These are phyloP conservation scores for Candida smagusa DNA, from an alignment of 1,139 yeast species.

Conservation along the genomic window DNA sequence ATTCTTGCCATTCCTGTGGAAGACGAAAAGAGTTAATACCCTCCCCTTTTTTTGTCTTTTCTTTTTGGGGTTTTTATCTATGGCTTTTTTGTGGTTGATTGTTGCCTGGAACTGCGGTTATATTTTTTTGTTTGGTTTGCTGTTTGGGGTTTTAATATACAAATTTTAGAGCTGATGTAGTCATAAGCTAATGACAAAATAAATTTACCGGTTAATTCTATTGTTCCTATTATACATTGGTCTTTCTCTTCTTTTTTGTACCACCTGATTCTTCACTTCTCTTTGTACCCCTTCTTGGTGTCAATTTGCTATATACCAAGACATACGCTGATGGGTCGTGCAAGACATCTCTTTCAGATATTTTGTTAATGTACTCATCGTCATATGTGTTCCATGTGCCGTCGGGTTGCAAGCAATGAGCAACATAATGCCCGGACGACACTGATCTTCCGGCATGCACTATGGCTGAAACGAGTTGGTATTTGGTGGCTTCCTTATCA, in stretches of 20 bases:
- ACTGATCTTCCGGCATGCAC: conserved; percentile 94
- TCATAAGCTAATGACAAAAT: no score
- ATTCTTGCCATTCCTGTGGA: conserved; percentile 12
- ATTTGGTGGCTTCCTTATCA: conserved; percentile 47
- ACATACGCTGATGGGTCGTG: conserved; percentile 89
- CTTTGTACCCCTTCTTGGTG: conserved; percentile 37
- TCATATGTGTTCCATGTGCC: conserved; percentile 92
- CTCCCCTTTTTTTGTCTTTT: not conserved
- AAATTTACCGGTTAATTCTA: not conserved
- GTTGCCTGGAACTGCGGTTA: no score
- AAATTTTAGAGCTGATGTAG: no score
- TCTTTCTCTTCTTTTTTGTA: conserved; percentile 12
- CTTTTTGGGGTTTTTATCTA: not conserved
- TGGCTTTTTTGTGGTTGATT: conserved; percentile 1
- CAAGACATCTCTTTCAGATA: conserved; percentile 70
- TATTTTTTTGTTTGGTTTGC: no score
- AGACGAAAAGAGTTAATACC: no score
- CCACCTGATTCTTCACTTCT: conserved; percentile 8
- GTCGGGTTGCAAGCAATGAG: conserved; percentile 89
- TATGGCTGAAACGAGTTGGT: conserved; percentile 79
- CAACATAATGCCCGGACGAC: conserved; percentile 89
- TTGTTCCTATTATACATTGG: not conserved
- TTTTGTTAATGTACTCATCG: conserved; percentile 79
- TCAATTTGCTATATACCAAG: conserved; percentile 72
- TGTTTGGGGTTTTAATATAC: no score